A percentile compares a stretch with the other conserved stretches of the same genome.
Evolutionary conservation across 768 basidiomycete genomes (phyloP).

Genomic region (Collybiopsis luxurians): DNA sequence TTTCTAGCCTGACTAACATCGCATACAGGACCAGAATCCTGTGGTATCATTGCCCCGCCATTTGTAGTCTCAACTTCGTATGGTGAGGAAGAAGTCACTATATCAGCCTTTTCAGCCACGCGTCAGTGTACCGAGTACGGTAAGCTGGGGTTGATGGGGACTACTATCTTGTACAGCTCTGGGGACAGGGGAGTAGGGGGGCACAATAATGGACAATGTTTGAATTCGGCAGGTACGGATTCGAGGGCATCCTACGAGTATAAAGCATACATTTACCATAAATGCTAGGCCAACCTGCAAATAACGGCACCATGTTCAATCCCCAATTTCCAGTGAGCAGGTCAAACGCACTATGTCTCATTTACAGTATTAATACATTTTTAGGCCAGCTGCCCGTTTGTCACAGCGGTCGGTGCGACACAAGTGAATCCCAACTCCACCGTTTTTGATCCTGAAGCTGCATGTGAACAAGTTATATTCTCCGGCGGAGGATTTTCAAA

Average conservation of each 20-base stretch:
- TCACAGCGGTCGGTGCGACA: constrained; percentile 52
- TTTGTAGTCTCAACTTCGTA: constrained; percentile 36
- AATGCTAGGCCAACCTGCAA: constrained; percentile 9
- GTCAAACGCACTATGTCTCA: not conserved
- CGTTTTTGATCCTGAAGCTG: constrained; percentile 41
- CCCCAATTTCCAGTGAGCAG: constrained; percentile 17
- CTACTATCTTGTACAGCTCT: constrained; percentile 32
- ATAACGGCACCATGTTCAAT: constrained; percentile 21
- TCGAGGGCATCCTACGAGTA: not conserved
- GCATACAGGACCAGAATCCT: constrained; percentile 29
- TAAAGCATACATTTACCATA: not conserved
- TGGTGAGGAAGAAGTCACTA: constrained; percentile 29
- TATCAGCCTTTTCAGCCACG: constrained; percentile 27
- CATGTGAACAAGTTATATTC: constrained; percentile 44
- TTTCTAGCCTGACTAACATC: not conserved
- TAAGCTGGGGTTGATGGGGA: constrained; percentile 34
- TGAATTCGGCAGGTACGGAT: constrained; percentile 16
- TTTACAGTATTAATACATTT: constrained; percentile 12
- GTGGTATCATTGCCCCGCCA: constrained; percentile 34
- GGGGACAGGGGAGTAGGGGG: constrained; percentile 38
- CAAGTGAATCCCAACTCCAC: constrained; percentile 43
- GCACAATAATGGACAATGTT: constrained; percentile 21
- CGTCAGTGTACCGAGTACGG: constrained; percentile 36
- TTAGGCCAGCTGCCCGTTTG: constrained; percentile 43
- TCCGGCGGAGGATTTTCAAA: constrained; percentile 54